A percentile compares a stretch with the other conserved stretches of the same genome.
phyloP scores from a whole-genome alignment of 441 rosid species.

The Erysimum cheiri region DNA sequence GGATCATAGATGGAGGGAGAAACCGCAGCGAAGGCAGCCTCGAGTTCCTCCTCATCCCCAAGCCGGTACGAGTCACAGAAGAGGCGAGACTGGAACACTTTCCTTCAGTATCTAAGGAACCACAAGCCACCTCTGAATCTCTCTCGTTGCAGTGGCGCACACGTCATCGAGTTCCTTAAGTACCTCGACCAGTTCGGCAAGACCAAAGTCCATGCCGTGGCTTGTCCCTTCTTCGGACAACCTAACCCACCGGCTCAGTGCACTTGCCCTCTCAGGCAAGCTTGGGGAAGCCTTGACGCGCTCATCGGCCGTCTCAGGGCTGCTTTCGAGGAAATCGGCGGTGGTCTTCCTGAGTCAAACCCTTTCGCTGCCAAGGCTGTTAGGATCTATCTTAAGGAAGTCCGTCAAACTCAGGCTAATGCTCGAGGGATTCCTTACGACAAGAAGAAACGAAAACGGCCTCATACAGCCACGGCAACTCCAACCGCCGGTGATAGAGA shows the following conservation, averaged over 20 bases:
- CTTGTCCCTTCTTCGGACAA: slow-evolving; percentile 85
- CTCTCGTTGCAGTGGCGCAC: slow-evolving; percentile 88
- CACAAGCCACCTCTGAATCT: slow-evolving; percentile 89
- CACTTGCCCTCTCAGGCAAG: slow-evolving; percentile 85
- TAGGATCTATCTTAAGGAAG: slow-evolving; percentile 87
- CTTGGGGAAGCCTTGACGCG: slow-evolving; percentile 98
- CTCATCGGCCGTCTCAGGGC: slow-evolving; percentile 93
- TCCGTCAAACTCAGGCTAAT: slow-evolving; percentile 82
- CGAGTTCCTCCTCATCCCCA: slow-evolving; percentile 42
- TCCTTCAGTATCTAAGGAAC: slow-evolving; percentile 78
- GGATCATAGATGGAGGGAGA: slow-evolving; percentile 36
- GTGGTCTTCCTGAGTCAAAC: slow-evolving; percentile 81
- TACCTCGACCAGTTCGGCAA: slow-evolving; percentile 94
- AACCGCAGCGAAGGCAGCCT: slow-evolving; percentile 15
- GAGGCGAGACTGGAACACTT: slow-evolving; percentile 94
- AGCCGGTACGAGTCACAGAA: slow-evolving; percentile 96
- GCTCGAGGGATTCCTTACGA: slow-evolving; percentile 92
- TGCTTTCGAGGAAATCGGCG: slow-evolving; percentile 75
- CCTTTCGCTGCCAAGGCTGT: slow-evolving; percentile 88
- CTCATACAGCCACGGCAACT: slow-evolving; percentile 10
- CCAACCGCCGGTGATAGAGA: slow-evolving; percentile 9
- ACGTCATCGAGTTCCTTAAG: slow-evolving; percentile 89
- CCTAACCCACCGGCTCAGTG: slow-evolving; percentile 87
- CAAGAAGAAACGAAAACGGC: slow-evolving; percentile 87
- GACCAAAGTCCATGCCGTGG: slow-evolving; percentile 75